Base-by-base conservation (phyloP, 164 flowering plant species). In the Aristolochia californica region DNA sequence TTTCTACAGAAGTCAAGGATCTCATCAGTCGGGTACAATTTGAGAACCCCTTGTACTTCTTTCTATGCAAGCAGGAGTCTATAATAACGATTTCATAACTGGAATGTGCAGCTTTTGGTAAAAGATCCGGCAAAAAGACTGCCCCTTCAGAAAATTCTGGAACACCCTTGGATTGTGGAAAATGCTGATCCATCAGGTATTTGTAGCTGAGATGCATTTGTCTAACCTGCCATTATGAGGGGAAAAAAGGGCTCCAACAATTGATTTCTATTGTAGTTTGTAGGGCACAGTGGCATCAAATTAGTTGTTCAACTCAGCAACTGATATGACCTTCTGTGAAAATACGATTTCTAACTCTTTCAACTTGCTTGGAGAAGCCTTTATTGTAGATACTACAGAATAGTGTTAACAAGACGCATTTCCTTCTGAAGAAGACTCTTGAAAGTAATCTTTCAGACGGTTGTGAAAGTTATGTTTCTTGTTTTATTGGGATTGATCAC, bases 111-210 rank as follows among this genome's bases (percentile, higher is more conserved):
- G 96, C 89, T 91, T 60, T 70, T 91, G 38, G 94, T 87, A 60
- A 91, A 81, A 74, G 96, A 91, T 73, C 75, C 96, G 5, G 73
- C 83, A 3, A 83, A 78, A 61, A 77, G 98, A 73, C 86, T 88
- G 27, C 76, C 98, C n/a, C 87, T 91, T 48, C 72, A 74, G 67
- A 81, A 82, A 78, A 85, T 88, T 57, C 21, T 87, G 72, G 78
- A 82, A 66, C 97, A 91, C 53, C 94, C 97, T 59, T 91, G 98
- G 98, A 85, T 91, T 24, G 56, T 82, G 30, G 70, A 70, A 73
- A 87, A 87, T 67, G 82, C 87, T 13, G 76, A 82, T 49, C 79
- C 83, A 2, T 43, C 55, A 4, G 88, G 86, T 23, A 59, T 58
- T 25, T 78, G 76, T 62, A 59, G 48, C 16, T 27, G 5, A 50